Conservation (phyloP, 1,284 basidiomycete species). For the Neonothopanus nambi region DNA sequence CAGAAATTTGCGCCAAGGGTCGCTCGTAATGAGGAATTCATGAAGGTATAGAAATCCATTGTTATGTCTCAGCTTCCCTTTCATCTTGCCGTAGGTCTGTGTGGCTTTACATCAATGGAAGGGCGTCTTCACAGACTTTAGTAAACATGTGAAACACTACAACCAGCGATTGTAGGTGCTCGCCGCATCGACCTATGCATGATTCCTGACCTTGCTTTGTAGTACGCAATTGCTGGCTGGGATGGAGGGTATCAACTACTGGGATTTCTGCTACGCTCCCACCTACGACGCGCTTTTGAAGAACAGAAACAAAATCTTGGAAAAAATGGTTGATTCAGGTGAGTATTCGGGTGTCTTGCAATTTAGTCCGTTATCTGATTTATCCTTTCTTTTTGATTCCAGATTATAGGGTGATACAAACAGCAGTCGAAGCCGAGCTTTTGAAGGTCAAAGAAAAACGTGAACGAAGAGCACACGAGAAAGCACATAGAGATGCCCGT, state of each 20-base stretch:
- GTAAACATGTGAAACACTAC: constrained; percentile 12
- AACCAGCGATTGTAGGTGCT: constrained; percentile 36
- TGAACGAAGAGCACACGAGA: constrained; percentile 27
- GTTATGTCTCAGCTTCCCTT: background rate
- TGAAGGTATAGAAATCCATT: constrained; percentile 23
- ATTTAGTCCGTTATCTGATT: background rate
- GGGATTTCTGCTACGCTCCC: constrained; percentile 36
- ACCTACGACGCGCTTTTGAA: constrained; percentile 36
- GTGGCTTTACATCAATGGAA: constrained; percentile 35
- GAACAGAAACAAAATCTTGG: constrained; percentile 34
- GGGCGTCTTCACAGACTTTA: constrained; percentile 18
- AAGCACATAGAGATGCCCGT: constrained; percentile 22
- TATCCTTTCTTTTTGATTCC: background rate
- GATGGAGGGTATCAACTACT: constrained; percentile 37
- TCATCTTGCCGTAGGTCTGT: constrained; percentile 32
- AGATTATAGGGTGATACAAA: constrained; percentile 29
- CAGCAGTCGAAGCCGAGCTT: constrained; percentile 34
- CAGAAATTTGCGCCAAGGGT: constrained; percentile 8
- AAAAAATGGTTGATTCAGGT: constrained; percentile 35
- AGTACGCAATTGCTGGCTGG: constrained; percentile 37
- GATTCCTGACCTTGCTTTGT: background rate
- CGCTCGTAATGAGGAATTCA: constrained; percentile 25
- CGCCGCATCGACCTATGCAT: background rate
- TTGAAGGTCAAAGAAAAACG: constrained; percentile 25
- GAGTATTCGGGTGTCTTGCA: constrained; percentile 8